These are phyloP conservation scores for Coleophoma crateriformis DNA, from an alignment of 2,329 filamentous ascomycete species.

Conservation along the genomic window DNA sequence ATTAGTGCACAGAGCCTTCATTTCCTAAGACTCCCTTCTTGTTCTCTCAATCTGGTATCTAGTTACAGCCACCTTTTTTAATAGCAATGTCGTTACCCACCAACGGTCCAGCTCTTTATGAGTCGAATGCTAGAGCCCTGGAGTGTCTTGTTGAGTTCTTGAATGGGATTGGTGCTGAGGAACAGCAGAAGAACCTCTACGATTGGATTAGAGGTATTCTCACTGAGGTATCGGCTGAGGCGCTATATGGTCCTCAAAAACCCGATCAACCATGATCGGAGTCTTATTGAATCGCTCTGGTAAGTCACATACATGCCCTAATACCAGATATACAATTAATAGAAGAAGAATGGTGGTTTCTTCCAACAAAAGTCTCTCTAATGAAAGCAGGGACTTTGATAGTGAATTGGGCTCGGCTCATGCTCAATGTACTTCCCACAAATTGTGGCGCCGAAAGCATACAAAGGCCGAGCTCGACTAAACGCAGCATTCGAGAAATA, in stretches of 20 bases:
- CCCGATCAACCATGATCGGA: conserved; percentile 30
- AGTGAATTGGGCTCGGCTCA: conserved; percentile 20
- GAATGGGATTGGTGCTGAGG: conserved; percentile 20
- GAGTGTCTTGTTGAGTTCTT: conserved; percentile 28
- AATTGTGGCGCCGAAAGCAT: conserved; percentile 27
- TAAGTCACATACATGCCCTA: conserved; percentile 7
- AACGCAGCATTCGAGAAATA: conserved; percentile 25
- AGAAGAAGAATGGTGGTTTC: too few species aligned
- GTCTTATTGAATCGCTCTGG: conserved; percentile 34
- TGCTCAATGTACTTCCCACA: conserved; percentile 27
- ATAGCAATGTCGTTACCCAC: conserved; percentile 18
- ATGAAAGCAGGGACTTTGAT: conserved; percentile 22
- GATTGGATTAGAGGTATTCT: conserved; percentile 34
- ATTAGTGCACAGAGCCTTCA: too few species aligned
- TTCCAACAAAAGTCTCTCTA: too few species aligned
- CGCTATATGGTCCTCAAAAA: conserved; percentile 40
- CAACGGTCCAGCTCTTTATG: conserved; percentile 29
- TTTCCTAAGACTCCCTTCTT: too few species aligned
- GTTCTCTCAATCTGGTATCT: too few species aligned
- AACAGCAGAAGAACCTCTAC: conserved; percentile 29
- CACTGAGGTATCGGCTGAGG: conserved; percentile 31
- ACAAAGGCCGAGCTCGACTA: conserved; percentile 29
- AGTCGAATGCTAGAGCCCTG: conserved; percentile 31
- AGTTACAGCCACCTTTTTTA: too few species aligned
- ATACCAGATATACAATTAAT: too few species aligned